phyloP scores from a whole-genome alignment of 1,284 basidiomycete genomes.

The Amylostereum areolatum region DNA sequence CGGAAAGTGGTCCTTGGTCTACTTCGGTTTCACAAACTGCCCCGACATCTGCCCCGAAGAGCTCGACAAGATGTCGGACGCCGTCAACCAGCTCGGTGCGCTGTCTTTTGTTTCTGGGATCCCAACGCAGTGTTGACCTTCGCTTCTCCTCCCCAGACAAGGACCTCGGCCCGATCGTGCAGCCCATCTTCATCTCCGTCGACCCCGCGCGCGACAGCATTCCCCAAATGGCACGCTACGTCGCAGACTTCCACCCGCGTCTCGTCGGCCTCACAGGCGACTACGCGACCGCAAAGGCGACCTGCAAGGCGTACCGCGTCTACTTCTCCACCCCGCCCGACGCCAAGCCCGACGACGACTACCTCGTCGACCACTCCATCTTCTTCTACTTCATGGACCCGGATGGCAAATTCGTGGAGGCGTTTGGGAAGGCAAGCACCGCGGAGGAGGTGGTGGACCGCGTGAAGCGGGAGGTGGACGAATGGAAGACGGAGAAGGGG shows the following conservation, averaged over 20 bases:
- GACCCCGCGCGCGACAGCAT: slow-evolving; percentile 91
- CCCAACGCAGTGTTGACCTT: slow-evolving; percentile 1
- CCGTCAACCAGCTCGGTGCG: slow-evolving; percentile 75
- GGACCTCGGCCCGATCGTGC: slow-evolving; percentile 55
- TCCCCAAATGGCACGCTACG: slow-evolving; percentile 51
- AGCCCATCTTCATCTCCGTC: slow-evolving; percentile 92
- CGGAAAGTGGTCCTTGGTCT: slow-evolving; percentile 87
- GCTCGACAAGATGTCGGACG: slow-evolving; percentile 89
- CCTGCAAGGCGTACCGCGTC: slow-evolving; percentile 94
- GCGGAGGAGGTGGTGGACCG: slow-evolving; percentile 66
- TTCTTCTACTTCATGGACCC: slow-evolving; percentile 99
- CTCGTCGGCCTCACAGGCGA: slow-evolving; percentile 86
- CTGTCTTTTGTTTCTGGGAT: slow-evolving; percentile 7
- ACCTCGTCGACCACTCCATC: slow-evolving; percentile 95
- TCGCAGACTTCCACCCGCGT: slow-evolving; percentile 85
- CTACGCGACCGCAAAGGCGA: slow-evolving; percentile 81
- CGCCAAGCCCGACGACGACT: slow-evolving; percentile 84
- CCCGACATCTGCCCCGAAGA: slow-evolving; percentile 99
- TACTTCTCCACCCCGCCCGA: slow-evolving; percentile 97
- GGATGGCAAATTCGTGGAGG: slow-evolving; percentile 90
- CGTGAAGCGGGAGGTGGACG: slow-evolving; percentile 50
- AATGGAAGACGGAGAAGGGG: slow-evolving; percentile 44
- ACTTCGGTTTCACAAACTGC: slow-evolving; percentile 97
- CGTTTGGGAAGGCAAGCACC: slow-evolving; percentile 84
- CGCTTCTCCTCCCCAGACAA: slow-evolving; percentile 44